These are phyloP conservation scores for Epicoccum sorghinum DNA, from an alignment of 2,329 filamentous ascomycete species.

Conservation along the genomic window DNA sequence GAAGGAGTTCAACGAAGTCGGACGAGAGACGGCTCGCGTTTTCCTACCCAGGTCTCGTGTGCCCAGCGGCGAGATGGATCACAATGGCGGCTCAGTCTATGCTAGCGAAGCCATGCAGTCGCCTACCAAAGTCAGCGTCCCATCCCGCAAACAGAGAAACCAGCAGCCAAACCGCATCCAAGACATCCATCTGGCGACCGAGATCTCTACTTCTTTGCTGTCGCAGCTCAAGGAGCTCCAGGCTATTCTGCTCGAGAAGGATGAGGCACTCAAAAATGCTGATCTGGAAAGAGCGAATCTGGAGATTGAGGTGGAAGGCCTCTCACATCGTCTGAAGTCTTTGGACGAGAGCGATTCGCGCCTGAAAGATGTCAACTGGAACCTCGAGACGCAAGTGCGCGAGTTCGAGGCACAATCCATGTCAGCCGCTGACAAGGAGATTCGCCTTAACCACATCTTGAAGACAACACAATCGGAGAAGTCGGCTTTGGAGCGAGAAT, in stretches of 20 bases:
- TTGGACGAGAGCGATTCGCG: slow-evolving; percentile 93
- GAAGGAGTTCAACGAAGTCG: slow-evolving; percentile 93
- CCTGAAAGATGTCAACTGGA: slow-evolving; percentile 99
- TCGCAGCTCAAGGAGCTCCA: slow-evolving; percentile 94
- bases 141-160: slow-evolving; percentile 86
- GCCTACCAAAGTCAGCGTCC: slow-evolving; percentile 86
- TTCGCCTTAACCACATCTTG: slow-evolving; percentile 76
- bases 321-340: slow-evolving; percentile 78
- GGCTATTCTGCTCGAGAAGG: slow-evolving; percentile 80
- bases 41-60: slow-evolving; percentile 83
- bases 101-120: slow-evolving; percentile 84
- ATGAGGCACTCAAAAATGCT: slow-evolving; percentile 79
- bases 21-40: slow-evolving; percentile 84
- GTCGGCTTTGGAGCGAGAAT: slow-evolving; percentile 76
- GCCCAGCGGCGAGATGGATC: slow-evolving; percentile 60
- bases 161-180: slow-evolving; percentile 87
- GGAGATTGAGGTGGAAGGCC: slow-evolving; percentile 79
- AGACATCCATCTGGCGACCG: slow-evolving; percentile 97
- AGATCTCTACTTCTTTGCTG: slow-evolving; percentile 93
- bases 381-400: slow-evolving; percentile 88
- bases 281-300: slow-evolving; percentile 78
- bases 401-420: slow-evolving; percentile 76
- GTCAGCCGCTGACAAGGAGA: slow-evolving; percentile 81
- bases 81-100: slow-evolving; percentile 59
- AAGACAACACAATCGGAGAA: slow-evolving; percentile 76